A percentile compares a stretch with the other conserved stretches of the same genome.
Evolutionary conservation across 2,329 filamentous ascomycete species (phyloP).

Genomic region (Ophiosphaerella narmari): DNA sequence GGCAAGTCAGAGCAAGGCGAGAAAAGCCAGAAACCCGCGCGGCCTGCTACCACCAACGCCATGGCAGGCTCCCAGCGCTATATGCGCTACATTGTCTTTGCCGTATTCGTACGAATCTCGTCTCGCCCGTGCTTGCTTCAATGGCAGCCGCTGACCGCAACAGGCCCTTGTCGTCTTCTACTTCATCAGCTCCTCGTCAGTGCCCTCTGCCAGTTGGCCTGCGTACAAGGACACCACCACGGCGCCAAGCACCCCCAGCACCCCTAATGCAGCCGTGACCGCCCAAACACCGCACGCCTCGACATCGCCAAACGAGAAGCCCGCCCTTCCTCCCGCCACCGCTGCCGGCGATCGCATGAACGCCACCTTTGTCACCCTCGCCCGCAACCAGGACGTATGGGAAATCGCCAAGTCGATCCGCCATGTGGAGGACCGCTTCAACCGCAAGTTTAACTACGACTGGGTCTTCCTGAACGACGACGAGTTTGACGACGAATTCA

Average conservation of each 20-base stretch:
- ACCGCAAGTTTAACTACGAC: constrained; percentile 94
- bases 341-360: constrained; percentile 80
- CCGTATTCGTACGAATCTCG: constrained; percentile 70
- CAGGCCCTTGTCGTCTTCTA: constrained; percentile 75
- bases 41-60: constrained; percentile 53
- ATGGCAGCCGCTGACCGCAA: constrained; percentile 13
- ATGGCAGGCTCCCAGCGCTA: constrained; percentile 75
- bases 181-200: constrained; percentile 70
- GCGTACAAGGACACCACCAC: constrained; percentile 26
- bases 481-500: constrained; percentile 91
- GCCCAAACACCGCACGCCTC: constrained; percentile 14
- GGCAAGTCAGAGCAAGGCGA: constrained; percentile 19
- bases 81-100: constrained; percentile 73
- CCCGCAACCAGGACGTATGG: constrained; percentile 92
- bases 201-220: constrained; percentile 44
- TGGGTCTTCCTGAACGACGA: constrained; percentile 99
- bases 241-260: constrained; percentile 15
- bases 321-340: constrained; percentile 47
- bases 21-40: constrained; percentile 25
- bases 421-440: constrained; percentile 97
- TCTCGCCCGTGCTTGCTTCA: too few relatives aligned
- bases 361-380: constrained; percentile 95
- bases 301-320: constrained; percentile 41
- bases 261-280: constrained; percentile 15
- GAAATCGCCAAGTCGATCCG: constrained; percentile 96